These are phyloP conservation scores for Chytriomyces sp. DNA, from an alignment of 192 early-diverging fungal genomes.

Conservation along the genomic window DNA sequence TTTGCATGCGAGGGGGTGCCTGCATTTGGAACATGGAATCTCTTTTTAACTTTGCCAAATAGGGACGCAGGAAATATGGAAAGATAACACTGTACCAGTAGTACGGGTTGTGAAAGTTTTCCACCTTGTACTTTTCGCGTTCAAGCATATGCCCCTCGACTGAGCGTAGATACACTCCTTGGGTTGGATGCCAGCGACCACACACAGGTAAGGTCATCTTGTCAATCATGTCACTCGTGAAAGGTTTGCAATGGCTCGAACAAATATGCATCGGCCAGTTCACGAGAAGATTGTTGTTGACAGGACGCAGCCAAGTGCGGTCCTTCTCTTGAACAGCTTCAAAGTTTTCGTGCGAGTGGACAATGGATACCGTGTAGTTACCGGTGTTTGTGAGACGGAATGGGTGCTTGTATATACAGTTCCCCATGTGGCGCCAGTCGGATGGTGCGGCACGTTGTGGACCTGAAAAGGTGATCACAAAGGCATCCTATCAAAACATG, in stretches of 20 bases:
- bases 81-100: not conserved
- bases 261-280: not conserved
- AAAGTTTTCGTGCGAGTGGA: constrained; percentile 5
- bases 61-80: not conserved
- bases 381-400: not conserved
- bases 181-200: not conserved
- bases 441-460: constrained; percentile 1
- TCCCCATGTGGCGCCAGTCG: not conserved
- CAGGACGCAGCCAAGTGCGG: not conserved
- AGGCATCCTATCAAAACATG: not conserved
- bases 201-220: not conserved
- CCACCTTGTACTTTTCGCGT: not conserved
- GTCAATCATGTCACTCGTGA: not conserved
- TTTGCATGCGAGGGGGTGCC: not conserved
- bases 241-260: not conserved
- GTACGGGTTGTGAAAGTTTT: not conserved
- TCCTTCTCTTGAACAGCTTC: not conserved
- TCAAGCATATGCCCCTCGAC: not conserved
- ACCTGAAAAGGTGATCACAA: not conserved
- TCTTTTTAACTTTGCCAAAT: not conserved
- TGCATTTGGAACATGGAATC: not conserved
- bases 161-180: not conserved
- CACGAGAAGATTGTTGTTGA: not conserved
- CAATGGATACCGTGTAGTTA: not conserved
- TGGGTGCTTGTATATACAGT: not conserved